These are phyloP conservation scores for Lentithecium fluviatile DNA, from an alignment of 495 filamentous ascomycete species.

Conservation along the genomic window DNA sequence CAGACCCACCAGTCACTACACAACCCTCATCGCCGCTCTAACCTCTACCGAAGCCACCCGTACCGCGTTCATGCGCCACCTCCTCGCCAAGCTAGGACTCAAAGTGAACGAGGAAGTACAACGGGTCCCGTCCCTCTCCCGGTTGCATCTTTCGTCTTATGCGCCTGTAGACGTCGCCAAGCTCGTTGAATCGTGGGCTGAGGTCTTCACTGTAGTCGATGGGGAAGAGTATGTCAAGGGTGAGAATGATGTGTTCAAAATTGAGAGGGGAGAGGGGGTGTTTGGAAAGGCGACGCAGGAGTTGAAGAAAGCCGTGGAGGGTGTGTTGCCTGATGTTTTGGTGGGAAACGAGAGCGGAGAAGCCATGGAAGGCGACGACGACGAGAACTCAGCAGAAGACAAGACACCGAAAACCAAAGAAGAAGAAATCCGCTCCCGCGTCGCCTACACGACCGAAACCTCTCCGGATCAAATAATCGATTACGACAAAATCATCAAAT, in stretches of 20 bases:
- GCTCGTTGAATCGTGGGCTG: conserved; percentile 64
- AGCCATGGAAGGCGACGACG: conserved; percentile 2
- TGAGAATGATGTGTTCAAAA: conserved; percentile 80
- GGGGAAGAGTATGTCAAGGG: conserved; percentile 75
- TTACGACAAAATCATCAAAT: conserved; percentile 72
- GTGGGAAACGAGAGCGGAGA: not conserved
- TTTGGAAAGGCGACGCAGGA: conserved; percentile 57
- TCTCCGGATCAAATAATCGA: conserved; percentile 63
- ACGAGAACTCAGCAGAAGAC: conserved; percentile 20
- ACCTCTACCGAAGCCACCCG: conserved; percentile 70
- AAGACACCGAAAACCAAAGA: conserved; percentile 14
- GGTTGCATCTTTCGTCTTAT: conserved; percentile 76
- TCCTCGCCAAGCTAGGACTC: conserved; percentile 78
- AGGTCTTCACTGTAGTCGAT: conserved; percentile 66
- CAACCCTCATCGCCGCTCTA: conserved; percentile 64
- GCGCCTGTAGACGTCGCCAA: conserved; percentile 62
- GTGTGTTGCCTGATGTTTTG: conserved; percentile 2
- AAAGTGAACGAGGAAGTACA: conserved; percentile 67
- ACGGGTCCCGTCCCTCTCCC: conserved; percentile 77
- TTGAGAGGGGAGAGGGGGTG: conserved; percentile 59
- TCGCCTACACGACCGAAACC: not conserved
- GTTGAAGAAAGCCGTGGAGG: conserved; percentile 47
- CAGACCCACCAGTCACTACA: conserved; percentile 59
- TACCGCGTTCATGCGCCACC: conserved; percentile 75
- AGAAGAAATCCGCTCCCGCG: not conserved